Evolutionary conservation across 208 protist species (phyloP).

Genomic region (Leishmania tarentolae): DNA sequence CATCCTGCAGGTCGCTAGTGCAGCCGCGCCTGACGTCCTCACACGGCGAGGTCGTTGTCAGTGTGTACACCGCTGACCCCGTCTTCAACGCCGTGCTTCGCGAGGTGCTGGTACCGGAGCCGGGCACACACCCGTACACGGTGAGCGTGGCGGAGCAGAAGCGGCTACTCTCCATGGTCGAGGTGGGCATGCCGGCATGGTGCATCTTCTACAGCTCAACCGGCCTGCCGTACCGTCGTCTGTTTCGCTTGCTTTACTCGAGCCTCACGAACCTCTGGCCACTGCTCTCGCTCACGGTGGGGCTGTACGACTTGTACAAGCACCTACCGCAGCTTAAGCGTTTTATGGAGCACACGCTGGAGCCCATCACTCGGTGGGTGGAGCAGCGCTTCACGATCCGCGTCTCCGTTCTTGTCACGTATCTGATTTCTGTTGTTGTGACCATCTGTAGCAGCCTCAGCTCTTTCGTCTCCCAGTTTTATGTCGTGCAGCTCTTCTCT

Average conservation of each 20-base stretch:
- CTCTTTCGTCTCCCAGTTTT: conserved; percentile 65
- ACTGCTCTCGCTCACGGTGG: conserved; percentile 70
- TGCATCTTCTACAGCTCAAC: conserved; percentile 61
- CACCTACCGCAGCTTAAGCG: conserved; percentile 75
- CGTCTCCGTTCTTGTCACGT: conserved; percentile 75
- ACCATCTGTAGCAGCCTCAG: conserved; percentile 57
- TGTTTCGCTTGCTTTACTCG: conserved; percentile 63
- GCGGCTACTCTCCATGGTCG: conserved; percentile 71
- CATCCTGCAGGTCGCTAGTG: not conserved
- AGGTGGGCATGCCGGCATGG: conserved; percentile 84
- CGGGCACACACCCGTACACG: conserved; percentile 70
- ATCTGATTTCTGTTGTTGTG: conserved; percentile 68
- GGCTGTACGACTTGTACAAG: conserved; percentile 85
- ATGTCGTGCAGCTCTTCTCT: conserved; percentile 49
- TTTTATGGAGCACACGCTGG: conserved; percentile 61
- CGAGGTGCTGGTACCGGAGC: conserved; percentile 72
- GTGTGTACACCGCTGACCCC: conserved; percentile 74
- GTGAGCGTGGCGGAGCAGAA: conserved; percentile 50
- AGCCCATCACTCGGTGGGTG: conserved; percentile 61
- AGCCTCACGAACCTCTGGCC: conserved; percentile 71
- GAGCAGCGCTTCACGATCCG: conserved; percentile 71
- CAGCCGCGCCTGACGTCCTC: conserved; percentile 38
- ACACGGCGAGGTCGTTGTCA: conserved; percentile 68
- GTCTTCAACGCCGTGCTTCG: conserved; percentile 71
- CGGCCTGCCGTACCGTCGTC: conserved; percentile 65